These are phyloP conservation scores for Cladophialophora immunda DNA, from an alignment of 2,329 filamentous ascomycete species.

Conservation along the genomic window DNA sequence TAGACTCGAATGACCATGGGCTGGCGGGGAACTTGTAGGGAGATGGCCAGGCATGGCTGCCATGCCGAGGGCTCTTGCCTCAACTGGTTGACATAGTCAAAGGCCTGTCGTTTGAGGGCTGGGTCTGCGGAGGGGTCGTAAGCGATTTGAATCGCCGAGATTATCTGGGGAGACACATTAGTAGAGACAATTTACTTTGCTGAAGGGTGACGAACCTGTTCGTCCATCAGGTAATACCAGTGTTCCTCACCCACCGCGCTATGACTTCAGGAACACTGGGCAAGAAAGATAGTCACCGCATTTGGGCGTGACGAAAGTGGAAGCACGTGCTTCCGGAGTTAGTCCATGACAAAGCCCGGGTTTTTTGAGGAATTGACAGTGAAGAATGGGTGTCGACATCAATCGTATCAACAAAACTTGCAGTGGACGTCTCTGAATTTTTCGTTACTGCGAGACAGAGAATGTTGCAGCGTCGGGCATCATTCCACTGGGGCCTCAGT, in stretches of 20 bases:
- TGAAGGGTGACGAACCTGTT: conserved; percentile 43
- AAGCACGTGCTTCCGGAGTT: conserved; percentile 42
- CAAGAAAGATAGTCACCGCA: conserved; percentile 41
- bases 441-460: background rate
- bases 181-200: conserved; percentile 48
- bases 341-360: conserved; percentile 29
- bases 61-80: conserved; percentile 84
- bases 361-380: conserved; percentile 8
- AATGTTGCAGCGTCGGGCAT: conserved; percentile 3
- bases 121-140: conserved; percentile 81
- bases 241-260: conserved; percentile 40
- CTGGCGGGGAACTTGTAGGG: conserved; percentile 77
- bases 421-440: background rate
- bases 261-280: conserved; percentile 41
- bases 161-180: conserved; percentile 57
- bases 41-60: conserved; percentile 88
- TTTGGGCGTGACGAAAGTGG: conserved; percentile 37
- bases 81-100: conserved; percentile 71
- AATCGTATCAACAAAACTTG: background rate
- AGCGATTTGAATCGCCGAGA: conserved; percentile 84
- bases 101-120: conserved; percentile 78
- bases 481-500: background rate
- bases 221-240: conserved; percentile 43
- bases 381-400: conserved; percentile 1
- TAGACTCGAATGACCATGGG: conserved; percentile 88